Base-by-base conservation (phyloP, 2,329 filamentous ascomycete genomes). In the Xylariales sp. region DNA sequence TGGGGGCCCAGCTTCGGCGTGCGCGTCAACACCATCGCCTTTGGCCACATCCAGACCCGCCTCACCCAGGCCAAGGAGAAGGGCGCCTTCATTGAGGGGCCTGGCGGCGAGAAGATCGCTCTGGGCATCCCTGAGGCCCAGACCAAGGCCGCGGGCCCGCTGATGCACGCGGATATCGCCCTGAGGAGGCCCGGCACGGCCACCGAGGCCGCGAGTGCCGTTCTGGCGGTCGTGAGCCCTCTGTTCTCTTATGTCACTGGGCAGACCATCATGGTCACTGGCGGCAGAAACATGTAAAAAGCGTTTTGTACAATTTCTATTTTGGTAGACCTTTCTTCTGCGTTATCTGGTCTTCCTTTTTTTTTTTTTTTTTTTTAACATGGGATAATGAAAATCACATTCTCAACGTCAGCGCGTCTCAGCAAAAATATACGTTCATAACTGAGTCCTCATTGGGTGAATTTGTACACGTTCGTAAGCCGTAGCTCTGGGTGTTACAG, bases 1-100 rank as follows among this genome's bases (percentile, higher is more conserved):
- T 95, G 88, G 89, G 88, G 88, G 1, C 88, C 86, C 0, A 62
- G 71, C 25, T 95, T 90, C 52, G 88, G 88, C 36, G 88, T 95
- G 5, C 72, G 88, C 41, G 76, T 82, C 28, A 95, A 95, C 62
- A 88, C 87, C 3, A 72, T 95, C 36, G 88, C 88, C 5, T 95
- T 94, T 52, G 89, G 89, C 0, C 77, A 83, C 57, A 91, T 95
- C 48, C 66, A 78, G 50, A 95, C 89, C 0, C 70, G 89, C 4
- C 63, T 95, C 49, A 95, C 89, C 10, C 84, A 81, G 10, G 84
- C 85, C 5, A 95, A 94, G 70, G 89, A 95, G 62, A 78, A 80
- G 14, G 88, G 88, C 13, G 87, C 82, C 0, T 93, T 88, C 48
- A 77, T 91, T 15, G 80, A 79, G 15, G 85, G 83, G 0, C 80